Evolutionary conservation across 208 protist species (phyloP).

Genomic region (Crithidia thermophila): DNA sequence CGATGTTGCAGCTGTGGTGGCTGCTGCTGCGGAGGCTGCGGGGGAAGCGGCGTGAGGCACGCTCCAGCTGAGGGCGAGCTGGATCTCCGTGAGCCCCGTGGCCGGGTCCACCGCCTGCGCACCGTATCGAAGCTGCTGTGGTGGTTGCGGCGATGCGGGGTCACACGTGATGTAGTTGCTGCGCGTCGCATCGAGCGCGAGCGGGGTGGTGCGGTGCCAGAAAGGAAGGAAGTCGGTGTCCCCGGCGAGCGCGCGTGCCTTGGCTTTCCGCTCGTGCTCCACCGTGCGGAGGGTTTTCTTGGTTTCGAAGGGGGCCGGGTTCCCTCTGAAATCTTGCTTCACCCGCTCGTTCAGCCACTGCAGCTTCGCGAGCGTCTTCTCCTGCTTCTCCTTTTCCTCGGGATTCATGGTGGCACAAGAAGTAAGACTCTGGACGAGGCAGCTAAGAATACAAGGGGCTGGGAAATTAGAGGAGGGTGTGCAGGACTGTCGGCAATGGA

Average conservation of each 20-base stretch:
- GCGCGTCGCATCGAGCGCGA: conserved; percentile 62
- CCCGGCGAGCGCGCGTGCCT: conserved; percentile 35
- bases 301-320: conserved; percentile 71
- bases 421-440: too few relatives aligned
- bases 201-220: conserved; percentile 38
- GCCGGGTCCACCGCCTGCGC: conserved; percentile 57
- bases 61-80: conserved; percentile 73
- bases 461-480: too few relatives aligned
- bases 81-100: conserved; percentile 70
- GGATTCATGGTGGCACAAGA: conserved; percentile 22
- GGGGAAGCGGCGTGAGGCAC: conserved; percentile 19
- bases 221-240: conserved; percentile 73
- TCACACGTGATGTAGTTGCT: conserved; percentile 48
- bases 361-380: conserved; percentile 68
- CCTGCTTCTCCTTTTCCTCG: conserved; percentile 46
- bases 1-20: not conserved
- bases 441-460: too few relatives aligned
- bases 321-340: conserved; percentile 80
- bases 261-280: conserved; percentile 36
- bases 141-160: conserved; percentile 22
- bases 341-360: conserved; percentile 77
- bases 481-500: too few relatives aligned
- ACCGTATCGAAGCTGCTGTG: conserved; percentile 14
- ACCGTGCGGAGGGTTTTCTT: conserved; percentile 71
- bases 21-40: not conserved